phyloP scores from a whole-genome alignment of 108 stramenopile genomes.

The Nitzschia sp. region DNA sequence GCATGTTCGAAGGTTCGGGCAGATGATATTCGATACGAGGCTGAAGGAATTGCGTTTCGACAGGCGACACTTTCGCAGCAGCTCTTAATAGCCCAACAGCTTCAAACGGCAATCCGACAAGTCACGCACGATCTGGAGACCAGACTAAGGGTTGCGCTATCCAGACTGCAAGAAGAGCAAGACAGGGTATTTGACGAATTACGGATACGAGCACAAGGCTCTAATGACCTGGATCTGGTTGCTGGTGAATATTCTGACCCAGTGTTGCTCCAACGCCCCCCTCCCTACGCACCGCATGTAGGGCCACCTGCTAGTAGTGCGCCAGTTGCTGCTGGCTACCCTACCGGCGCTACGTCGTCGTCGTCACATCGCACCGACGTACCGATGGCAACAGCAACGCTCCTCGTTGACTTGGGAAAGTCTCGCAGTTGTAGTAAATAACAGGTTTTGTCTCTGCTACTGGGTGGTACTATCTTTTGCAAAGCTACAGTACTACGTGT shows the following conservation, averaged over 20 bases:
- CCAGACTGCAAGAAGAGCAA: not conserved
- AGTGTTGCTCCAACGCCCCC: not conserved
- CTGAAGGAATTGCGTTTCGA: not conserved
- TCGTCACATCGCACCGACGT: too few species aligned
- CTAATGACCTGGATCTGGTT: not conserved
- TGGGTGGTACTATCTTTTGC: too few species aligned
- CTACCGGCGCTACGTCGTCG: too few species aligned
- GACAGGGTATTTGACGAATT: conserved; percentile 8
- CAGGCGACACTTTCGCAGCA: not conserved
- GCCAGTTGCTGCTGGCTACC: too few species aligned
- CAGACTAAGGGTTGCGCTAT: not conserved
- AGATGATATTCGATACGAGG: not conserved
- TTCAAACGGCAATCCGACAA: conserved; percentile 6
- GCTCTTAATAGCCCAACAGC: not conserved
- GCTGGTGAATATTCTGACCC: not conserved
- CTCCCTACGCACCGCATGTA: conserved; percentile 6
- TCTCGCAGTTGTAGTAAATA: too few species aligned
- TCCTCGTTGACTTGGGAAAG: too few species aligned
- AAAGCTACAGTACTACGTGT: too few species aligned
- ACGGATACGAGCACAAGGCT: not conserved
- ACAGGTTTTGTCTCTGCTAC: too few species aligned
- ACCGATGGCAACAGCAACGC: too few species aligned
- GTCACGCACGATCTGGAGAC: not conserved
- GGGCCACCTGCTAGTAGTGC: not conserved
- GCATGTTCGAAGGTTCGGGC: not conserved